Base-by-base conservation (phyloP, 148 eudicot genomes). In the Nyssa sinensis region DNA sequence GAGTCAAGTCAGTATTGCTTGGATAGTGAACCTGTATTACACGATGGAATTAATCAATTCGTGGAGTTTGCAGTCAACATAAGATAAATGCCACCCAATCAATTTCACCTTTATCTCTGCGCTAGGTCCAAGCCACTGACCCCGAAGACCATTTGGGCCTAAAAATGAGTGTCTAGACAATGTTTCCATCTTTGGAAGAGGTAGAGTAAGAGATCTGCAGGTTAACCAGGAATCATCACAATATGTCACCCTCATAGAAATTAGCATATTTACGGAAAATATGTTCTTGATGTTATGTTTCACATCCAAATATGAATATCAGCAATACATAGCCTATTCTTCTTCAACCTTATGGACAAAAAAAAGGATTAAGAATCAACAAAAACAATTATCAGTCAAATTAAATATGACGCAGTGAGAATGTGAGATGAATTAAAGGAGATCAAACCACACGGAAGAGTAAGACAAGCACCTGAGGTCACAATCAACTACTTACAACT, bases 111-210 rank as follows among this genome's bases (percentile, higher is more conserved):
- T 94, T 39, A 87, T 76, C 76, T 88, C 93, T 32, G 91, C 67
- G 69, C 74, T 92, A 49, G 97, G 98, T 29, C 86, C 92, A 70
- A 64, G 87, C 98, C 96, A 95, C 73, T 89, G 93, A 68, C 88
- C 82, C 61, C 84, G 89, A 75, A 95, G 91, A 67, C 98, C 97
- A 86, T 81, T 90, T 60, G 91, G 96, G 63, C 98, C 98, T 74
- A 95, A 80, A 67, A 95, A 79, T 7, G 97, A 89, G 85, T 95
- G 98, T 74, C 98, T 85, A n/a, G 98, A 90, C 81, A 95, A 81
- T 14, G 98, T 95, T 84, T 92, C 98, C 80, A 90, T 84, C 79
- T 91, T 95, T 64, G 98, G 94, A 77, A 85, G 85, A 79, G 97
- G 90, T 67, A 92, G 74, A 47, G 78, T 77, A 55, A 92, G 73